Base-by-base conservation (phyloP, 1,284 basidiomycete species). In the Tilletia indica region DNA sequence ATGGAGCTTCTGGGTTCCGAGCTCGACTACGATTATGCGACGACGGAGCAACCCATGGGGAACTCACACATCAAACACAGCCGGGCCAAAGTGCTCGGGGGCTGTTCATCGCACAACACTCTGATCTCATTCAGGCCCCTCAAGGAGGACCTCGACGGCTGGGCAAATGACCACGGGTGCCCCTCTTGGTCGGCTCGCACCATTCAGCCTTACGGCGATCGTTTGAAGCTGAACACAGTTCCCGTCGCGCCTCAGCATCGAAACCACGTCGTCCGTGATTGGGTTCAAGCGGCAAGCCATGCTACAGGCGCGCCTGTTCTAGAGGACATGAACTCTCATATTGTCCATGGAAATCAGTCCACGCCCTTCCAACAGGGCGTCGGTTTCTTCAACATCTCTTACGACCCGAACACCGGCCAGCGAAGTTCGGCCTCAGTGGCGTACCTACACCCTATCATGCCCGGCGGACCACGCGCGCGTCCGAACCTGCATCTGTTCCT, bases 51-150 rank as follows among this genome's bases (percentile, higher is more conserved):
- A 73, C 81, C 82, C 16, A 75, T 77, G 12, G 84, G 84, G 38
- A 85, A 85, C 76, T 84, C 83, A 68, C 80, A 83, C 76, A 85
- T 85, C 69, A 76, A 78, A n/a, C 84, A 85, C 73, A 82, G 79
- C 16, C 78, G 84, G 36, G 84, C 84, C 0, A 72, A 74, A 6
- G 84, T 85, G 9, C 77, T 85, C 12, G 84, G 84, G 38, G 84
- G 84, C 47, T 85, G 84, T 74, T 81, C 78, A 19, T 83, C 81
- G 64, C 84, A 85, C 79, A 85, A 85, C 76, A 85, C 84, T 34
- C 76, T 85, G 45, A 85, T 85, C 73, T 83, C 81, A 58, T 85
- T 85, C 77, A 75, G 83, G 34, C 84, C 84, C 11, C 84, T 85
- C 72, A 82, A 83, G 64, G 82, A 74, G 71, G 84, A 85, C 64